Evolutionary conservation across 352 stramenopile species (phyloP), one percentile per base, ranked within the genome.

Genomic region (Lagenidium sp.): DNA sequence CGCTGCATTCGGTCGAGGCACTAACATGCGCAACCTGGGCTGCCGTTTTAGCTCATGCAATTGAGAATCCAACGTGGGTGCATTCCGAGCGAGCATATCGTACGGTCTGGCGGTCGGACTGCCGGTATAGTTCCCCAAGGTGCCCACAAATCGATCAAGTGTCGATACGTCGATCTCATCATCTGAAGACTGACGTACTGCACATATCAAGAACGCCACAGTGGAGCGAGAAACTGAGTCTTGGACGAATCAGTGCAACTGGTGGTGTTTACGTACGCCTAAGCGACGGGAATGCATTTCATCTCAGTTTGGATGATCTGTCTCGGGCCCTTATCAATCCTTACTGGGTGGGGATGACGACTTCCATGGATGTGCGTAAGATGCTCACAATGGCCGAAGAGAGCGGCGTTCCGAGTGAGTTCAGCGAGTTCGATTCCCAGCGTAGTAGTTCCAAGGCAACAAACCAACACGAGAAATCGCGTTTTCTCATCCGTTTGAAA

Each of bases 61-160:
- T 72, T 18, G 62, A 72, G 23, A 63, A 57, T 21, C 62, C 62
- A n/a, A 44, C 60, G 12, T 72, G 62, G 62, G 50, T 72, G 11
- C 58, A 72, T 38, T 40, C 50, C 6, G 55, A 68, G 30, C 35
- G 40, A 11, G 51, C 40, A 6, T 61, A 52, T 26, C 42, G 54
- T 19, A 72, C 62, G 1, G 47, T 67, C 23, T 72, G 62, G 62
- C 57, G 62, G 7, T 72, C 62, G 2, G 61, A 65, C 36, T 30
- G 37, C 11, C 51, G 45, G 12, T 72, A 61, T 23, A 45, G 59
- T 19, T 68, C 62, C 2, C 45, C 58, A 10, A 56, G 47, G n/a
- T 72, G 62, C 22, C 62, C 62, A 5, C 35, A 26, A 15, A 41
- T 72, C 22, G 50, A 49, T 11, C 55, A 53, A 7, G 40, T 68